These are phyloP conservation scores for Penicillium macrosclerotiorum DNA, from an alignment of 495 filamentous ascomycete species.

Conservation along the genomic window DNA sequence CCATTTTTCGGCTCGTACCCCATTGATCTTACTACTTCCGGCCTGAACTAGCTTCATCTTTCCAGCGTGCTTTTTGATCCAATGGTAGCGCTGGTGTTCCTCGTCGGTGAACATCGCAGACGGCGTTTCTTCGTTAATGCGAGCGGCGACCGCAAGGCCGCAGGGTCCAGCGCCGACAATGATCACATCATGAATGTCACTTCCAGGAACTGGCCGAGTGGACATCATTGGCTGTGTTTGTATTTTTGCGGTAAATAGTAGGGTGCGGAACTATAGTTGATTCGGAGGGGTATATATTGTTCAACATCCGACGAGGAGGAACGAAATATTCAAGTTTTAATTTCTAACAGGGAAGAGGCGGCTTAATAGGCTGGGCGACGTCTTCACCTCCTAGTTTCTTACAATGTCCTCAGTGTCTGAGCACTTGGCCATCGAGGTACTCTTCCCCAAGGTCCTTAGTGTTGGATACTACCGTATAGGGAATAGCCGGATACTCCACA, in stretches of 20 bases:
- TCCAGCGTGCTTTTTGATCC: slow-evolving; percentile 55
- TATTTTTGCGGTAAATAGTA: too few species aligned
- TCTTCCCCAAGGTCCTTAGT: slow-evolving; percentile 37
- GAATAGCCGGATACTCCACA: slow-evolving; percentile 6
- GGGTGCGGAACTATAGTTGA: too few species aligned
- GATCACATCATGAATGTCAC: slow-evolving; percentile 52
- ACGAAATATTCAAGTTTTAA: too few species aligned
- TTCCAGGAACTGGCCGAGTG: not conserved
- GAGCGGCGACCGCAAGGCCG: slow-evolving; percentile 58
- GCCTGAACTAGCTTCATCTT: slow-evolving; percentile 43
- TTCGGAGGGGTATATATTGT: too few species aligned
- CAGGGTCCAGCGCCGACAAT: slow-evolving; percentile 65
- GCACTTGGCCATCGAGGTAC: slow-evolving; percentile 34
- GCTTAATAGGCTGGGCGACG: too few species aligned
- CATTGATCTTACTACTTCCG: slow-evolving; percentile 25
- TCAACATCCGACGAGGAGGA: too few species aligned
- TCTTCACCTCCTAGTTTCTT: slow-evolving; percentile 7
- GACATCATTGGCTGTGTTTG: slow-evolving; percentile 2
- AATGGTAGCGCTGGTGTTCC: slow-evolving; percentile 63
- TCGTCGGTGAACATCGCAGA: slow-evolving; percentile 65
- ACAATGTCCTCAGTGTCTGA: slow-evolving; percentile 24
- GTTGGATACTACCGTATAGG: slow-evolving; percentile 2
- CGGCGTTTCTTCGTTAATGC: slow-evolving; percentile 58
- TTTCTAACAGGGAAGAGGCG: too few species aligned
- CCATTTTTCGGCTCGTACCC: slow-evolving; percentile 33